Percentiles rank a stretch among this genome's conserved stretches.
These are phyloP conservation scores for Trifolium repens DNA, from an alignment of 306 rosid species.

Conservation along the genomic window DNA sequence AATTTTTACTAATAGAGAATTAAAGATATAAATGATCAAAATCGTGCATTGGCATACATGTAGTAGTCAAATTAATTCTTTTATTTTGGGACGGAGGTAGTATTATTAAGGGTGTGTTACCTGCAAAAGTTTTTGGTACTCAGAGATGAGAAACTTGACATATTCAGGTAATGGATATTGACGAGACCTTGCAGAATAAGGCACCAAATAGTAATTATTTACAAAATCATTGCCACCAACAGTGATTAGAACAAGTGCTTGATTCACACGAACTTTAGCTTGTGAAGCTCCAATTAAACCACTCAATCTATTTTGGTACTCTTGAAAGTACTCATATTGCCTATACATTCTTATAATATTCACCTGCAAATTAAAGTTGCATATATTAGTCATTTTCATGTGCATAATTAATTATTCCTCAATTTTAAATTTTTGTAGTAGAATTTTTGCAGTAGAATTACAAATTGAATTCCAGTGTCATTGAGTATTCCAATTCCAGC, in stretches of 20 bases:
- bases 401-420: neutral
- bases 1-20: no score
- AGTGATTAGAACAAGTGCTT: slow-evolving; percentile 64
- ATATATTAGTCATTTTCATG: neutral
- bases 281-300: slow-evolving; percentile 52
- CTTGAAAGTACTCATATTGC: slow-evolving; percentile 54
- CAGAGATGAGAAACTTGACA: slow-evolving; percentile 62
- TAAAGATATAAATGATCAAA: no score
- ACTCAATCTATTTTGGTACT: slow-evolving; percentile 57
- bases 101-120: slow-evolving; percentile 38
- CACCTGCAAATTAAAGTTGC: slow-evolving; percentile 47
- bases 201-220: slow-evolving; percentile 75
- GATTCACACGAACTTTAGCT: slow-evolving; percentile 49
- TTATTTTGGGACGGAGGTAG: no score
- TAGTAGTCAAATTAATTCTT: no score
- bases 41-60: no score
- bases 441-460: neutral
- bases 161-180: slow-evolving; percentile 65
- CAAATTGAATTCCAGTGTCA: slow-evolving; percentile 90
- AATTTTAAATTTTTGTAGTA: neutral
- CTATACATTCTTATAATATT: slow-evolving; percentile 70
- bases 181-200: slow-evolving; percentile 74
- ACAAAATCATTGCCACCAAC: slow-evolving; percentile 89
- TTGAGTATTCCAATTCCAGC: slow-evolving; percentile 94
- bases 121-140: slow-evolving; percentile 58